Evolutionary conservation across 2,329 filamentous ascomycete species (phyloP).

Genomic region (Teratosphaeriaceae sp.): DNA sequence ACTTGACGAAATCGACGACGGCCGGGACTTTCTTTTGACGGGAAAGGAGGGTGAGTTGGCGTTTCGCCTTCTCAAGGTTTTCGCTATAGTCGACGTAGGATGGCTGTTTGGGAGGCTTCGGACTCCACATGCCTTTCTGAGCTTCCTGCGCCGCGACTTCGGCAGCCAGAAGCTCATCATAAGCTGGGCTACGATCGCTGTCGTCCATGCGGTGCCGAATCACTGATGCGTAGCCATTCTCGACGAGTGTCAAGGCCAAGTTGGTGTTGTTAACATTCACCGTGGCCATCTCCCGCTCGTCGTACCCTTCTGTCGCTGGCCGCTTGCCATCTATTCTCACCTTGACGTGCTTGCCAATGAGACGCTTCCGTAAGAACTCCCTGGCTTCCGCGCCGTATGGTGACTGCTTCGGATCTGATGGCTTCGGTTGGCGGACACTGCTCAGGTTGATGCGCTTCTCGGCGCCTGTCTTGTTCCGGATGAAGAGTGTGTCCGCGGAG

Average conservation of each 20-base stretch:
- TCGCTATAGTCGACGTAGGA: constrained; percentile 87
- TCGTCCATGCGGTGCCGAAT: constrained; percentile 94
- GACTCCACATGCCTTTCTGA: constrained; percentile 90
- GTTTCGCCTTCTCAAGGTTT: constrained; percentile 88
- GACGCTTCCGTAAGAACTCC: constrained; percentile 85
- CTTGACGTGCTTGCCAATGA: constrained; percentile 94
- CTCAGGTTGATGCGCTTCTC: constrained; percentile 91
- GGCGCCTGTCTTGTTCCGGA: constrained; percentile 73
- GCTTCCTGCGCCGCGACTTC: constrained; percentile 78
- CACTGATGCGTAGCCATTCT: constrained; percentile 87
- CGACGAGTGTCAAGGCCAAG: constrained; percentile 75
- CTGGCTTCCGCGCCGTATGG: constrained; percentile 91
- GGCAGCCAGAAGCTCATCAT: constrained; percentile 77
- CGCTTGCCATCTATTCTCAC: constrained; percentile 86
- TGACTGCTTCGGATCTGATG: constrained; percentile 76
- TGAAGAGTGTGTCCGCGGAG: constrained; percentile 80
- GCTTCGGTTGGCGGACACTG: constrained; percentile 89
- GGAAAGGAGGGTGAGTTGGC: constrained; percentile 79
- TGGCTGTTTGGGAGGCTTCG: constrained; percentile 77
- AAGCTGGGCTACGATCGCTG: constrained; percentile 86
- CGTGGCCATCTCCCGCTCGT: constrained; percentile 91
- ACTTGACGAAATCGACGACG: constrained; percentile 95
- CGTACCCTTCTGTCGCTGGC: constrained; percentile 81
- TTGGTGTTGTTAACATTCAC: constrained; percentile 81
- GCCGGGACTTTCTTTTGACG: constrained; percentile 89